Evolutionary conservation across 2,329 filamentous ascomycete genomes (phyloP), one percentile per base, ranked within the genome.

Genomic region (Cladophialophora bantiana): DNA sequence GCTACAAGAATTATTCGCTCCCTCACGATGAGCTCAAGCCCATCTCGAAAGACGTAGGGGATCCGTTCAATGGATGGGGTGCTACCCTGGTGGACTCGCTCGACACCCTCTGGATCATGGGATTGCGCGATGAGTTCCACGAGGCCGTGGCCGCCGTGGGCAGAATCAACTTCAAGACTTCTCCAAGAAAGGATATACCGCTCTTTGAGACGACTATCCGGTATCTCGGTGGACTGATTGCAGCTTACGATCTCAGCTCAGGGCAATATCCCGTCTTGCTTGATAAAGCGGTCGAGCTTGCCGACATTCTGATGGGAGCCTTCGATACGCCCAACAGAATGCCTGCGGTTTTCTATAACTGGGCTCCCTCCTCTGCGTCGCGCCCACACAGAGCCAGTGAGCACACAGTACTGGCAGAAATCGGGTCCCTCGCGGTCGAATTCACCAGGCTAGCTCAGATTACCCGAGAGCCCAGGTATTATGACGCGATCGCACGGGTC

Each of bases 281-380:
- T 36, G 86, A 89, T 62, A 95, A 96, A 79, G 91, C 93, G 1
- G 83, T 90, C 40, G 90, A 94, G 78, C 85, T 95, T 32, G 93
- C 88, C 45, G 90, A 94, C 73, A 85, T 96, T 67, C 81, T 96
- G 36, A 93, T 94, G 81, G 88, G 90, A 61, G 86, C 90, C 3
- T 96, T 96, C 74, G 93, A 96, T 78, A 97, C 94, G 0, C 94
- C 94, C 0, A 97, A 98, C 77, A 88, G 93, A 72, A 96, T 98
- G 92, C 94, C 94, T 2, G 80, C 92, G 5, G 85, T 93, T 4
- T 93, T 89, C 78, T 96, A 94, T 79, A 82, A 85, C 69, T 97
- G 91, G 92, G 86, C 87, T 73, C 91, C 90, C 71, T 85, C 84
- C 15, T 87, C 83, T 73, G 85, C 86, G 9, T 86, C 85, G 3